A percentile compares a stretch with the other conserved stretches of the same genome.
Evolutionary conservation across 2,329 filamentous ascomycete genomes (phyloP).

Genomic region (Blastomyces gilchristii): DNA sequence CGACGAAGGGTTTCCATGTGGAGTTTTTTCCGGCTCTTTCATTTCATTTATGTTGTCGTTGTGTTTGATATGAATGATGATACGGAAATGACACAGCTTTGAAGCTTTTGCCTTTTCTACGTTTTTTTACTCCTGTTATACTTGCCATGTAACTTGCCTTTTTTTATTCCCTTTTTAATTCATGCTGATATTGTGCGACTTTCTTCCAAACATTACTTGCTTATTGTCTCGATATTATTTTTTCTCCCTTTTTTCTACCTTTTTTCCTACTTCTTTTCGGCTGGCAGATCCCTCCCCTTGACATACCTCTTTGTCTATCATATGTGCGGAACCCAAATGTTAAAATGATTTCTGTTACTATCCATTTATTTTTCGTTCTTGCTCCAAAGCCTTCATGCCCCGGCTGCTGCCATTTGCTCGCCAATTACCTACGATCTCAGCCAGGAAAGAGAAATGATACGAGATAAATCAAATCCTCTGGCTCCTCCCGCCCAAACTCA

Average conservation of each 20-base stretch:
- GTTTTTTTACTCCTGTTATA: neutral
- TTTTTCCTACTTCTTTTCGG: neutral
- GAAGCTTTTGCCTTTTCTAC: neutral
- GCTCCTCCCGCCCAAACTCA: no score
- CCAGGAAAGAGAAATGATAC: no score
- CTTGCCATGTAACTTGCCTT: neutral
- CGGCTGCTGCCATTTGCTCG: neutral
- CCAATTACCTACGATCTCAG: neutral
- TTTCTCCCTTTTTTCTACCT: neutral
- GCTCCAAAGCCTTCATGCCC: neutral
- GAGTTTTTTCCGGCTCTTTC: neutral
- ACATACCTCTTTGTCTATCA: neutral
- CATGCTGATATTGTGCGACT: neutral
- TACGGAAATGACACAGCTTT: neutral
- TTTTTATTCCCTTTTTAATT: neutral
- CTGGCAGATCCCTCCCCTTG: neutral
- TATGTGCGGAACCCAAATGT: neutral
- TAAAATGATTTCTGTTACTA: neutral
- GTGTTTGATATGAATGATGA: constrained; percentile 6
- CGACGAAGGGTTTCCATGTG: neutral
- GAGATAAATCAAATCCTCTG: no score
- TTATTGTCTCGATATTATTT: neutral
- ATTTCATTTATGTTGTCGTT: neutral
- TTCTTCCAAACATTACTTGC: neutral
- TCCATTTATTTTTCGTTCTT: neutral